Evolutionary conservation across 371 early-diverging fungal genomes (phyloP).

Genomic region (Syncephalastrum sp.): DNA sequence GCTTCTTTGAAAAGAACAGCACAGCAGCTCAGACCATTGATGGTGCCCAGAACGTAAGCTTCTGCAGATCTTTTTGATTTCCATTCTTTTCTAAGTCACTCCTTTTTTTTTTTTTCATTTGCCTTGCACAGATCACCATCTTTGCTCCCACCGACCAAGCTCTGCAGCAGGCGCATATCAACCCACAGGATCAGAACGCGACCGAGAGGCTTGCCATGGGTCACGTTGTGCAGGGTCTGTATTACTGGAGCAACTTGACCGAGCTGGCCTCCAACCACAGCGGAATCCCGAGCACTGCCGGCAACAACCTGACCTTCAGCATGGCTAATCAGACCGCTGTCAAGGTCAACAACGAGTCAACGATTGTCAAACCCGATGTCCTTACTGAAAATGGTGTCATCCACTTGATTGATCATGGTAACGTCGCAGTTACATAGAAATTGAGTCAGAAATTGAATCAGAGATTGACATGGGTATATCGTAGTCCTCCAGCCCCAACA

Average conservation of each 20-base stretch:
- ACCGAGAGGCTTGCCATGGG: too few relatives aligned
- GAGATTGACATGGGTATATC: too few relatives aligned
- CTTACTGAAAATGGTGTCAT: slow-evolving; percentile 49
- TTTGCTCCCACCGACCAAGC: slow-evolving; percentile 36
- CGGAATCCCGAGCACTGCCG: slow-evolving; percentile 14
- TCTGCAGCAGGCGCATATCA: slow-evolving; percentile 9
- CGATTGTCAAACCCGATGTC: slow-evolving; percentile 31
- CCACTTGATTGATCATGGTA: slow-evolving; percentile 41
- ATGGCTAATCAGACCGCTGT: slow-evolving; percentile 7
- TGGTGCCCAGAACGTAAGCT: slow-evolving; percentile 26
- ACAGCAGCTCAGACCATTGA: slow-evolving; percentile 20
- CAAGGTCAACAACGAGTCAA: slow-evolving; percentile 33
- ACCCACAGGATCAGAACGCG: slow-evolving; percentile 1
- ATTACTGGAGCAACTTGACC: slow-evolving; percentile 38
- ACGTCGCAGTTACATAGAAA: too few relatives aligned
- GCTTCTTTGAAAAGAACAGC: slow-evolving; percentile 7
- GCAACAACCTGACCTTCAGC: slow-evolving; percentile 6
- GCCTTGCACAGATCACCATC: slow-evolving; percentile 30
- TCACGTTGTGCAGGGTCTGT: slow-evolving; percentile 41
- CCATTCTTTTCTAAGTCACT: slow-evolving; percentile 4
- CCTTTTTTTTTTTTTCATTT: too few relatives aligned
- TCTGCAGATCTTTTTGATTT: not conserved
- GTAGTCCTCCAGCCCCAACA: too few relatives aligned
- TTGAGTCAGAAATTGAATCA: too few relatives aligned
- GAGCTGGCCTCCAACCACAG: slow-evolving; percentile 13